phyloP scores from a whole-genome alignment of 495 filamentous ascomycete genomes.

The Haplographium delicatum region DNA sequence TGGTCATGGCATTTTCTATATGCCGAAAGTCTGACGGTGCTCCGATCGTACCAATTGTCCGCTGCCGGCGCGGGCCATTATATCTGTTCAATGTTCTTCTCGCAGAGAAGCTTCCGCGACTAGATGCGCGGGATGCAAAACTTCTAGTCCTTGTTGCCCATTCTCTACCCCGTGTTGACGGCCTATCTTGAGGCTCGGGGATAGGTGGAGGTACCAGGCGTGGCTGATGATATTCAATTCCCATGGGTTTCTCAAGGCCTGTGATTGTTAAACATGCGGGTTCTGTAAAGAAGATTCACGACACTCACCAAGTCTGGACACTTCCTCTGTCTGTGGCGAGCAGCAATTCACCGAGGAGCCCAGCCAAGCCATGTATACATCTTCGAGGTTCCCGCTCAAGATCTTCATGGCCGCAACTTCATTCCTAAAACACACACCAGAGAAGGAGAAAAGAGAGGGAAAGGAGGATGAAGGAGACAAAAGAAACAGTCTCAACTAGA shows the following conservation, averaged over 20 bases:
- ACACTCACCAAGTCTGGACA: conserved; percentile 20
- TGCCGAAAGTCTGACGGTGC: conserved; percentile 49
- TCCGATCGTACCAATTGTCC: too few species aligned
- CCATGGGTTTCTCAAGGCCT: conserved; percentile 25
- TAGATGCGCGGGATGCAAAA: conserved; percentile 45
- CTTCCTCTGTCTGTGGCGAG: conserved; percentile 10
- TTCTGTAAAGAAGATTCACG: neutral
- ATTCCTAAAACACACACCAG: conserved; percentile 14
- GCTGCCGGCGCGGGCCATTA: conserved; percentile 33
- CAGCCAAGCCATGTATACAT: conserved; percentile 22
- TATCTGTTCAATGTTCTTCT: conserved; percentile 34
- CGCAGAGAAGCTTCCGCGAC: conserved; percentile 45
- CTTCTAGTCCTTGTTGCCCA: conserved; percentile 38
- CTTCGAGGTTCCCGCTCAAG: conserved; percentile 27
- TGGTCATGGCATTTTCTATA: conserved; percentile 35
- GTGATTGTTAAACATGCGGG: conserved; percentile 11
- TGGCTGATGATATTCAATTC: conserved; percentile 27
- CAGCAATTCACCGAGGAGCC: conserved; percentile 19
- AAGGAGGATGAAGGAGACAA: conserved; percentile 12
- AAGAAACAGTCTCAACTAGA: too few species aligned
- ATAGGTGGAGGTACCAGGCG: conserved; percentile 20
- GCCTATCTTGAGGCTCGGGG: conserved; percentile 18
- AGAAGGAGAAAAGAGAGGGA: conserved; percentile 9
- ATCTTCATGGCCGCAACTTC: conserved; percentile 23
- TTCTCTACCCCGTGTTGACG: conserved; percentile 19